Conservation (phyloP, 2,329 filamentous ascomycete genomes). For the Hirsutella rhossiliensis region DNA sequence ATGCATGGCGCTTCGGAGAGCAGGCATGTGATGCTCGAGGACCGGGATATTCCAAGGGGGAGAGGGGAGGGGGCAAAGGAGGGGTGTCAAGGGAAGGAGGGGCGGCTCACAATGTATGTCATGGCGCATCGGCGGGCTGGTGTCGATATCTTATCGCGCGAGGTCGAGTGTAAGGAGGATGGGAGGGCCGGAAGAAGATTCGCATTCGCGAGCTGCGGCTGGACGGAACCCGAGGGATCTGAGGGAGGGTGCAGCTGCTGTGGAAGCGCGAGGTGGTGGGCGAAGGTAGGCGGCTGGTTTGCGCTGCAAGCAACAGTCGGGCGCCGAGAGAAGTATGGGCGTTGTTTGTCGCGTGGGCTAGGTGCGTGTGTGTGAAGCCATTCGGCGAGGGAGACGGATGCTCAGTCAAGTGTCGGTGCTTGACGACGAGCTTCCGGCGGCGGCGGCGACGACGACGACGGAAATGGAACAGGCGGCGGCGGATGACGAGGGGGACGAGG, state of each 20-base stretch:
- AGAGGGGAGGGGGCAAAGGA: too few species aligned
- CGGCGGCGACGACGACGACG: too few species aligned
- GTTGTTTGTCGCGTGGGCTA: too few species aligned
- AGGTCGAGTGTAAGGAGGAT: background rate
- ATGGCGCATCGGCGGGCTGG: conserved; percentile 19
- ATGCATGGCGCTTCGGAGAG: conserved; percentile 6
- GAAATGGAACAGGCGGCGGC: too few species aligned
- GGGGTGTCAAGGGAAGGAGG: conserved; percentile 6
- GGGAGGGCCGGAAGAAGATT: background rate
- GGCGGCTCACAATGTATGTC: conserved; percentile 26
- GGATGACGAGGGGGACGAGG: background rate
- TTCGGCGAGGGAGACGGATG: too few species aligned
- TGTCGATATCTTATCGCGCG: conserved; percentile 6
- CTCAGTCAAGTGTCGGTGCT: too few species aligned
- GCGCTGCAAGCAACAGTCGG: too few species aligned
- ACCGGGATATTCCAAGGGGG: conserved; percentile 4
- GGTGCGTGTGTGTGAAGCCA: too few species aligned
- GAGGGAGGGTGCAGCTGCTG: conserved; percentile 1
- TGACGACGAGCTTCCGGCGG: too few species aligned
- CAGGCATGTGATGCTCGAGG: conserved; percentile 9
- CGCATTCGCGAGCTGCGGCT: background rate
- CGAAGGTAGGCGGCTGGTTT: background rate
- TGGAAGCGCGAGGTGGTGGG: background rate
- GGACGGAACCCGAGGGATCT: background rate
- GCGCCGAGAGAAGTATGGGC: too few species aligned